Evolutionary conservation across 176 grass and related monocot genomes (phyloP).

Genomic region (Cocos nucifera): DNA sequence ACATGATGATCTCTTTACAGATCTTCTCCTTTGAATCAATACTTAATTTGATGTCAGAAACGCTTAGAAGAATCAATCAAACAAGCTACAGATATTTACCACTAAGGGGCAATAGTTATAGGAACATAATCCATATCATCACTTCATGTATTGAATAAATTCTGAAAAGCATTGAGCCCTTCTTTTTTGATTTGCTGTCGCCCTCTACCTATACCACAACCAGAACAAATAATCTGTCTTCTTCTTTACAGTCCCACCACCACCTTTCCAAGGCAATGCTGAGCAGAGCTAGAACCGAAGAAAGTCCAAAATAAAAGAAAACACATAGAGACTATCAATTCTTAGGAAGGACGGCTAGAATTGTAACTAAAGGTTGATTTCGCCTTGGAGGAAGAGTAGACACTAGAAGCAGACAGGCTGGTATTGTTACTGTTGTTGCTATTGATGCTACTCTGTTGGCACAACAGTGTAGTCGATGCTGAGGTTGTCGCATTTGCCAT

Average conservation of each 20-base stretch:
- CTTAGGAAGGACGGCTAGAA: neutral
- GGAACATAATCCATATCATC: slow-evolving; percentile 6
- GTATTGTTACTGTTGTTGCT: slow-evolving; percentile 14
- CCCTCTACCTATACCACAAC: slow-evolving; percentile 20
- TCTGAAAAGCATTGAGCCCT: slow-evolving; percentile 12
- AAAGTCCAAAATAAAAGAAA: neutral
- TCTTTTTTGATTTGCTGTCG: slow-evolving; percentile 12
- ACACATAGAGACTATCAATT: neutral
- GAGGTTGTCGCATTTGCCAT: slow-evolving; percentile 3
- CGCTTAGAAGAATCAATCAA: too few species aligned
- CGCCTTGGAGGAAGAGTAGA: slow-evolving; percentile 45
- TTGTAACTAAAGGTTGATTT: slow-evolving; percentile 44
- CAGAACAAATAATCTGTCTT: slow-evolving; percentile 17
- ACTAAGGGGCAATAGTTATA: too few species aligned
- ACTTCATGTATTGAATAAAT: slow-evolving; percentile 27
- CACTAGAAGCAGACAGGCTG: slow-evolving; percentile 29
- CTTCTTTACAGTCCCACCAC: slow-evolving; percentile 30
- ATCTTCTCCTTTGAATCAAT: too few species aligned
- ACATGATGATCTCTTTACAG: too few species aligned
- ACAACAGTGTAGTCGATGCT: slow-evolving; percentile 32
- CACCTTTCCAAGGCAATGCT: slow-evolving; percentile 5
- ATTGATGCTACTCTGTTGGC: slow-evolving; percentile 2
- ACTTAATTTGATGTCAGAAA: too few species aligned
- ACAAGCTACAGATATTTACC: too few species aligned
- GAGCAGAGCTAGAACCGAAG: neutral